phyloP scores from a whole-genome alignment of 129 eudicot species.

The Silybum marianum region DNA sequence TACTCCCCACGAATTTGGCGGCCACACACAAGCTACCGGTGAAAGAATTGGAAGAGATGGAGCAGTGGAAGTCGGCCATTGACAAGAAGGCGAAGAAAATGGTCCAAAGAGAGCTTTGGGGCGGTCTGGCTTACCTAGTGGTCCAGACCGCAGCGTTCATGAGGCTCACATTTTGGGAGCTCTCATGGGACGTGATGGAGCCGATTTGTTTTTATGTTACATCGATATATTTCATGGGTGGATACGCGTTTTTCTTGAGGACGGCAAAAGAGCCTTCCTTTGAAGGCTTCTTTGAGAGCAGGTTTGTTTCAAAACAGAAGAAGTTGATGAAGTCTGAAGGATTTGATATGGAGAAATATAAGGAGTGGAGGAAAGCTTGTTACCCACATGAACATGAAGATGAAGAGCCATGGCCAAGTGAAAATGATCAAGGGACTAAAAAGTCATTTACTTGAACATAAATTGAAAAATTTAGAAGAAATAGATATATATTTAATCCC shows the following conservation, averaged over 20 bases:
- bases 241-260: conserved; percentile 90
- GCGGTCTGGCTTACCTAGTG: conserved; percentile 74
- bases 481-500: background rate
- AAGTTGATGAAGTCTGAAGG: conserved; percentile 53
- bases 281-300: conserved; percentile 83
- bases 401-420: conserved; percentile 45
- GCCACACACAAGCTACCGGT: conserved; percentile 37
- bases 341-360: conserved; percentile 71
- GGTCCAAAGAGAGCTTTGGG: conserved; percentile 81
- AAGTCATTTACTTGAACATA: conserved; percentile 39
- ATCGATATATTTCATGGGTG: conserved; percentile 81
- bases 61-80: conserved; percentile 58
- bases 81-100: conserved; percentile 62
- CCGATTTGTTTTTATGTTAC: conserved; percentile 96
- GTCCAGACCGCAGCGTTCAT: conserved; percentile 91
- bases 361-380: conserved; percentile 67
- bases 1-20: conserved; percentile 38
- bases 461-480: conserved; percentile 16
- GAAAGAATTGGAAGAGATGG: conserved; percentile 74
- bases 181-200: conserved; percentile 99
- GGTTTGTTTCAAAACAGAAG: conserved; percentile 72
- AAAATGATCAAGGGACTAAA: conserved; percentile 21
- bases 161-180: conserved; percentile 99
- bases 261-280: conserved; percentile 89
- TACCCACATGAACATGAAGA: too few species aligned